Conservation (phyloP, 1,284 basidiomycete genomes). For the Marasmius tenuissimus region DNA sequence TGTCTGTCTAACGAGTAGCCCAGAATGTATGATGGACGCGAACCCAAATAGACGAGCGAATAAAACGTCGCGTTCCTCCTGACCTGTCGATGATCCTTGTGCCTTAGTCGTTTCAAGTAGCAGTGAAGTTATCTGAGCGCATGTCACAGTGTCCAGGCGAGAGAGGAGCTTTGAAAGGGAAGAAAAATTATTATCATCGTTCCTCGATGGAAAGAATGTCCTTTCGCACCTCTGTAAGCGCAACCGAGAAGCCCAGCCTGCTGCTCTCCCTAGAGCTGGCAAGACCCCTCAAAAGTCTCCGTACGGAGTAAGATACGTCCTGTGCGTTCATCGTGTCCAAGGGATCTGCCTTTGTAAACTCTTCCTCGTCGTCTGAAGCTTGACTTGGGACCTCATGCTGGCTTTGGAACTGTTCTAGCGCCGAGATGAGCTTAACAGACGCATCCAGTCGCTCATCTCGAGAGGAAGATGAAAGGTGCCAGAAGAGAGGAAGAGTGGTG, state of each 20-base stretch:
- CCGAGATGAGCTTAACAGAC: constrained; percentile 79
- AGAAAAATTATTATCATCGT: constrained; percentile 4
- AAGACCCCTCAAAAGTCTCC: constrained; percentile 82
- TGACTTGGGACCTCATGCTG: constrained; percentile 47
- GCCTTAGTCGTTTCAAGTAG: constrained; percentile 70
- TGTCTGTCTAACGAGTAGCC: constrained; percentile 65
- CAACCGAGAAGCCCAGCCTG: constrained; percentile 92
- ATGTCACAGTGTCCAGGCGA: constrained; percentile 77
- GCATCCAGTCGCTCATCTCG: constrained; percentile 83
- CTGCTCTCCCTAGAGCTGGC: constrained; percentile 93
- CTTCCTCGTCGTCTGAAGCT: constrained; percentile 48
- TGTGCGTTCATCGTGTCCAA: constrained; percentile 73
- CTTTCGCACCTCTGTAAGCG: constrained; percentile 82
- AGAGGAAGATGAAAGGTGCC: constrained; percentile 86
- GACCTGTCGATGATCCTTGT: constrained; percentile 76
- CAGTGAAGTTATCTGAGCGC: constrained; percentile 73
- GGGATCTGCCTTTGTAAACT: constrained; percentile 53
- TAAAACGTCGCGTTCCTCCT: constrained; percentile 90
- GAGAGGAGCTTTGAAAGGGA: constrained; percentile 65
- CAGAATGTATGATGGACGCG: constrained; percentile 79
- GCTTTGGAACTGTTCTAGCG: constrained; percentile 82
- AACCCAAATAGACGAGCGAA: constrained; percentile 95
- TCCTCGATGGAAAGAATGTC: constrained; percentile 13
- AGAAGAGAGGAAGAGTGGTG: constrained; percentile 89
- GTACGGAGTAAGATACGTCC: constrained; percentile 88